Conservation (phyloP, 495 filamentous ascomycete genomes). For the Talaromyces ruber region DNA sequence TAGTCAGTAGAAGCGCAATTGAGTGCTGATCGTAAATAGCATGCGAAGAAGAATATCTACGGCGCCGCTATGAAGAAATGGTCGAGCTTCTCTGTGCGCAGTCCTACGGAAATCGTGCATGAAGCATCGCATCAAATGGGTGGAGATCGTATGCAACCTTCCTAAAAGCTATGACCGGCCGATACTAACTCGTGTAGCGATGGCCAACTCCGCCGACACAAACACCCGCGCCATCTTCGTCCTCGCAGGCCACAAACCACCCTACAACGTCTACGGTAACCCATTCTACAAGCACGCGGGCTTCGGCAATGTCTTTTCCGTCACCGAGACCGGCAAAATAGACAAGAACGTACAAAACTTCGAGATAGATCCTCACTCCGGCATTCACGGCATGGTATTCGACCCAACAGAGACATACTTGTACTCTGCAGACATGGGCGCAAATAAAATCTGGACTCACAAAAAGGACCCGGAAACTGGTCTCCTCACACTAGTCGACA, state of each 20-base stretch:
- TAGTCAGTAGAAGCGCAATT: constrained; percentile 11
- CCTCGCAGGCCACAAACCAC: constrained; percentile 64
- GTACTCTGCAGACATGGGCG: constrained; percentile 76
- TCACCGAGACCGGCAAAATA: constrained; percentile 51
- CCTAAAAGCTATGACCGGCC: too few species aligned
- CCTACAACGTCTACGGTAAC: constrained; percentile 75
- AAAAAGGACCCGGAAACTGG: constrained; percentile 57
- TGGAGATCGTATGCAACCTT: constrained; percentile 43
- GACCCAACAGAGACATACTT: constrained; percentile 76
- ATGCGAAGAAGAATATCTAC: constrained; percentile 75
- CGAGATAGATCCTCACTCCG: constrained; percentile 61
- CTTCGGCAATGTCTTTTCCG: constrained; percentile 69
- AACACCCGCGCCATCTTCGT: constrained; percentile 84
- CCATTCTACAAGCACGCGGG: constrained; percentile 81
- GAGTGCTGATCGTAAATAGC: constrained; percentile 31
- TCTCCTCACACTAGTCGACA: constrained; percentile 56
- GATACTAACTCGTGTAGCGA: constrained; percentile 32
- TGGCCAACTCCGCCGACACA: constrained; percentile 56
- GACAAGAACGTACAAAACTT: constrained; percentile 70
- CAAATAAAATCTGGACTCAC: constrained; percentile 83
- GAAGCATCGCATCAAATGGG: constrained; percentile 63
- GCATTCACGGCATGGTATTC: constrained; percentile 85
- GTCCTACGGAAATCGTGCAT: constrained; percentile 70
- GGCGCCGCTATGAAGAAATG: constrained; percentile 86
- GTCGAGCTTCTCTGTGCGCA: constrained; percentile 69